Conservation (phyloP, 2,329 filamentous ascomycete genomes). For the Cercospora sp. region DNA sequence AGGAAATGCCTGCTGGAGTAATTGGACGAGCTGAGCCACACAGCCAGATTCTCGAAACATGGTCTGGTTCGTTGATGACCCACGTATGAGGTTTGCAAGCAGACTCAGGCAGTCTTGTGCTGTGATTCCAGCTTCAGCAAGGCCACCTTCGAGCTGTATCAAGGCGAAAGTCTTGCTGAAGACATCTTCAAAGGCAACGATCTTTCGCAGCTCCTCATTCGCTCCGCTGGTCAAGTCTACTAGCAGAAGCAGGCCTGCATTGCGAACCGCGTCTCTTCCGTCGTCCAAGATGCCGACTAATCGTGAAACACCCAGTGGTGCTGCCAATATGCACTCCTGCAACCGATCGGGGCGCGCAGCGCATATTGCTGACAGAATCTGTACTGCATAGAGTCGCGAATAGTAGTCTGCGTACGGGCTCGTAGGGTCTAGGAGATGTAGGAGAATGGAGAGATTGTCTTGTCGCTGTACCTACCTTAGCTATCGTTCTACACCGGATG, state of each 20-base stretch:
- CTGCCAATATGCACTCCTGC: constrained; percentile 89
- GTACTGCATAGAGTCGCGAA: constrained; percentile 83
- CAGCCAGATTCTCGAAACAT: constrained; percentile 90
- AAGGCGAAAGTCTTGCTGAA: constrained; percentile 85
- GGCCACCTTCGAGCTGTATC: constrained; percentile 76
- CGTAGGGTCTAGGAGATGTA: constrained; percentile 81
- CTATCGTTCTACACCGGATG: constrained; percentile 24
- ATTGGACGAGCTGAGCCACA: constrained; percentile 67
- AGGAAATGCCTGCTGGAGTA: constrained; percentile 60
- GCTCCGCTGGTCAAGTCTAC: constrained; percentile 78
- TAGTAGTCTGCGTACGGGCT: constrained; percentile 70
- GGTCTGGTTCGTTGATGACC: constrained; percentile 90
- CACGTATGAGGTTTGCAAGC: constrained; percentile 80
- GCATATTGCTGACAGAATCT: constrained; percentile 83
- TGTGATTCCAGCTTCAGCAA: constrained; percentile 78
- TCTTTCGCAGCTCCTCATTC: constrained; percentile 86
- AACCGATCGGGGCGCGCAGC: constrained; percentile 84
- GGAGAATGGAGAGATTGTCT: constrained; percentile 89
- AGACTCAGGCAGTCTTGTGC: constrained; percentile 93
- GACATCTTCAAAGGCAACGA: constrained; percentile 92
- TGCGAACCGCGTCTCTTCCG: constrained; percentile 79
- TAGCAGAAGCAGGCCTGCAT: constrained; percentile 81
- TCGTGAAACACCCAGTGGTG: constrained; percentile 82
- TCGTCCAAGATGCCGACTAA: constrained; percentile 85
- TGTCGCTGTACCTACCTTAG: constrained; percentile 69